Base-by-base conservation (phyloP, 208 protist genomes). In the Leishmania mexicana region DNA sequence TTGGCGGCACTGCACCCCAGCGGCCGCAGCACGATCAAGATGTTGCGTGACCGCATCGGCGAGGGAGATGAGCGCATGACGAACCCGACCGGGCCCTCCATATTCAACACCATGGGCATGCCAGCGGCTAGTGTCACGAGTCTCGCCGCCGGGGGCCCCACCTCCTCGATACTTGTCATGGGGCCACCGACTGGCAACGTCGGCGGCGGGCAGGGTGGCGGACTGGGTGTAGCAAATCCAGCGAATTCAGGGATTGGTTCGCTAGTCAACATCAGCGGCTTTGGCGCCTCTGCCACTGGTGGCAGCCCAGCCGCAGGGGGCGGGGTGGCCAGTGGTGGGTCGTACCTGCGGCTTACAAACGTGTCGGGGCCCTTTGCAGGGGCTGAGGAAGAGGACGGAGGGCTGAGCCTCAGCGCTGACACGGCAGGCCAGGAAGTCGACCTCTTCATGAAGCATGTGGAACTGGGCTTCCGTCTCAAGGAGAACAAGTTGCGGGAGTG, bases 401-500 rank as follows among this genome's bases (percentile, higher is more conserved):
- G 80, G 38, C 81, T 83, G 64, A 73, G 80, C 65, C 78, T 83
- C 67, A 47, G 76, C 13, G 28, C 81, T 31, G 65, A 80, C 62
- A 38, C 85, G 24, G 53, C 79, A 17, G 83, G 82, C 3, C 84
- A 86, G 73, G 93, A 98, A 79, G 85, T 96, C 10, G 88, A 85
- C 51, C 83, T 96, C 7, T 95, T 98, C 75, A 96, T 96, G 92
- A 90, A 92, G 76, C 94, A 97, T 73, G 87, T 98, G 2, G 94
- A 97, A 58, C 90, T 86, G 51, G 95, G 95, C 49, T 77, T 95
- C 60, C 91, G 92, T 5, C 77, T 89, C 11, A 96, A 93, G 80
- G 93, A 96, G 70, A 95, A 81, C 80, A 93, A 93, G 75, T 86
- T 94, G 86, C 90, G 95, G 10, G 95, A 98, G 86, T 98, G 95